Evolutionary conservation across 352 stramenopile genomes (phyloP).

Genomic region (Phytophthora nicotianae): DNA sequence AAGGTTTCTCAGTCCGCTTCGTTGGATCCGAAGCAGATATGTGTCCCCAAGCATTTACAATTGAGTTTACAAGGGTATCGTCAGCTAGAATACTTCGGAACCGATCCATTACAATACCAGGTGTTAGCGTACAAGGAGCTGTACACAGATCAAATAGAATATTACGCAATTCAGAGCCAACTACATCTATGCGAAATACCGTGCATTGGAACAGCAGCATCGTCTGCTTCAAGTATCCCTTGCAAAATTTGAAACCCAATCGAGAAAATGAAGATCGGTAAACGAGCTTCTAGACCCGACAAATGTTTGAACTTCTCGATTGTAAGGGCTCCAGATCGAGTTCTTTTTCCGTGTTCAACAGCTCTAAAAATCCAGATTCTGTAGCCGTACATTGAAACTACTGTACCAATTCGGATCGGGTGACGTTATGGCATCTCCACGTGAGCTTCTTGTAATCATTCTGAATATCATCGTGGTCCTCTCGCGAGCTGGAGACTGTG

Average conservation of each 20-base stretch:
- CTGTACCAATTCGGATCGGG: neutral
- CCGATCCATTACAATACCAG: constrained; percentile 1
- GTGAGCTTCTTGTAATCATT: constrained; percentile 34
- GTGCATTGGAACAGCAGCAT: neutral
- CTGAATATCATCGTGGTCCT: constrained; percentile 56
- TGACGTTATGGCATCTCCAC: neutral
- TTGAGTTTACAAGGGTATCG: constrained; percentile 6
- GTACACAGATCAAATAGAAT: constrained; percentile 9
- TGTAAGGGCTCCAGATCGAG: constrained; percentile 4
- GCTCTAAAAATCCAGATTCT: constrained; percentile 7
- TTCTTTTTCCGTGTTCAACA: constrained; percentile 5
- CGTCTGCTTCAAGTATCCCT: constrained; percentile 4
- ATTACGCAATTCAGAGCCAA: constrained; percentile 12
- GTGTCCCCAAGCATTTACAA: neutral
- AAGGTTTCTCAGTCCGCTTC: neutral
- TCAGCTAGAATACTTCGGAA: constrained; percentile 11
- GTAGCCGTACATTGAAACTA: constrained; percentile 13
- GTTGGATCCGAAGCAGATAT: neutral
- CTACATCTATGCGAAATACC: neutral
- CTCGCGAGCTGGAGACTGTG: constrained; percentile 34
- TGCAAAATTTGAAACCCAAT: constrained; percentile 48
- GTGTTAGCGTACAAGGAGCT: neutral
- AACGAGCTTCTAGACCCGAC: constrained; percentile 5
- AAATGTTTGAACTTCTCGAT: constrained; percentile 9
- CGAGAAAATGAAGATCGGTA: constrained; percentile 20